These are phyloP conservation scores for Grigorovia yakushimaensis DNA, from an alignment of 805 yeast species.

Conservation along the genomic window DNA sequence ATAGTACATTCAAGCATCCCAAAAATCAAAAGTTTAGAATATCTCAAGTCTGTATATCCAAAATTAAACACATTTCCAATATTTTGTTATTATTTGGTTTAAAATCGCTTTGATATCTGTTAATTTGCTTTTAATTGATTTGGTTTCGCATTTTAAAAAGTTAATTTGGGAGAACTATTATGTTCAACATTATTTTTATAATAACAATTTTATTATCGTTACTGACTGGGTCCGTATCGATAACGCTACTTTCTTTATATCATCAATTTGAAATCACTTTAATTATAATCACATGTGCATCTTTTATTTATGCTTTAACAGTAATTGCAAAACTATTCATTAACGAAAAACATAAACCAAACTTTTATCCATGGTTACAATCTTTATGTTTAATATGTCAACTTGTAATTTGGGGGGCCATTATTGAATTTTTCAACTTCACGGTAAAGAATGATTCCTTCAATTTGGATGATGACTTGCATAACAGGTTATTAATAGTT, in stretches of 20 bases:
- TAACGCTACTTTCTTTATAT: conserved; percentile 14
- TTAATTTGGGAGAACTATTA: no score
- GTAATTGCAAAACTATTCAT: neutral
- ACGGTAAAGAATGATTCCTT: conserved; percentile 6
- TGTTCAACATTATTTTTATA: neutral
- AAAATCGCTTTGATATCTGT: no score
- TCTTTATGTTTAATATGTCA: conserved; percentile 6
- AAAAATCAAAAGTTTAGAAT: no score
- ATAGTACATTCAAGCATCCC: no score
- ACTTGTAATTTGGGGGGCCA: conserved; percentile 12
- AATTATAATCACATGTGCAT: conserved; percentile 18
- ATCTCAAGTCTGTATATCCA: no score
- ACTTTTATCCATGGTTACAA: neutral
- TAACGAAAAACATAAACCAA: neutral
- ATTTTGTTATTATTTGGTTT: no score
- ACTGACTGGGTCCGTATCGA: conserved; percentile 16
- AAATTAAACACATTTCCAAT: no score
- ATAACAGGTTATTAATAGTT: conserved; percentile 10
- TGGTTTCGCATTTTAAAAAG: no score
- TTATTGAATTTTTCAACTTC: conserved; percentile 15
- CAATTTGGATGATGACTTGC: conserved; percentile 1
- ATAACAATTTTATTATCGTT: conserved; percentile 8
- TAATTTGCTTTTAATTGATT: no score
- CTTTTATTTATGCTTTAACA: conserved; percentile 12
- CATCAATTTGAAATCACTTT: conserved; percentile 13